Base-by-base conservation (phyloP, 2,329 filamentous ascomycete species). In the Penicillium oxalicum region DNA sequence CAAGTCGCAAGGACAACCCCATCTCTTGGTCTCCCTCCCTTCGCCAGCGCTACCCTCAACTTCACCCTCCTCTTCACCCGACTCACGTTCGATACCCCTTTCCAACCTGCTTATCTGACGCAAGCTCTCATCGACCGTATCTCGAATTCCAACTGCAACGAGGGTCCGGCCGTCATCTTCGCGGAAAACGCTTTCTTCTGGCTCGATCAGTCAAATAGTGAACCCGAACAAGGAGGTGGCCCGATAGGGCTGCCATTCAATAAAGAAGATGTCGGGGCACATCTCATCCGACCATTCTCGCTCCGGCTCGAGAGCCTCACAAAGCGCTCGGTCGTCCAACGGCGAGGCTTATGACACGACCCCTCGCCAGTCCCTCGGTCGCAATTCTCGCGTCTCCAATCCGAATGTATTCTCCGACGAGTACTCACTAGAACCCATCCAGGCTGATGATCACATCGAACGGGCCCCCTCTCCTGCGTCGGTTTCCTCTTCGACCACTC, bases 401-500 rank as follows among this genome's bases (percentile, higher is more conserved):
- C 66, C 69, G 40, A 70, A 76, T 58, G 66, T 76, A 34, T 76
- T 76, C 59, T 73, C 73, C 51, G 74, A 76, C 56, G 72, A 75
- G 37, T 74, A 71, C 56, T 73, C 72, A 7, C 56, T 75, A 55
- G 70, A 75, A 52, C 62, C 68, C 9, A 60, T 72, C 42, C 64
- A 73, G 49, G 48, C 61, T 47, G 62, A 65, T 56, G 60, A 65
- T 55, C 60, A 60, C 45, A 58, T 65, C 44, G 61, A 64, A 41
- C 59, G 61, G 33, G 61, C 60, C 32, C 61, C 58, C 44, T 66
- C 59, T 42, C 58, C 61, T 12, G 61, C 61, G 26, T 70, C 68
- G n/a, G 52, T 61, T 48, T 55, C 61, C 44, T 67, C 67, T 18
- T 66, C 61, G 6, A 55, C 63, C 26, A 69, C 66, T 18, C 55